Evolutionary conservation across 2,329 filamentous ascomycete genomes (phyloP).

Genomic region (Colletotrichum destructivum): DNA sequence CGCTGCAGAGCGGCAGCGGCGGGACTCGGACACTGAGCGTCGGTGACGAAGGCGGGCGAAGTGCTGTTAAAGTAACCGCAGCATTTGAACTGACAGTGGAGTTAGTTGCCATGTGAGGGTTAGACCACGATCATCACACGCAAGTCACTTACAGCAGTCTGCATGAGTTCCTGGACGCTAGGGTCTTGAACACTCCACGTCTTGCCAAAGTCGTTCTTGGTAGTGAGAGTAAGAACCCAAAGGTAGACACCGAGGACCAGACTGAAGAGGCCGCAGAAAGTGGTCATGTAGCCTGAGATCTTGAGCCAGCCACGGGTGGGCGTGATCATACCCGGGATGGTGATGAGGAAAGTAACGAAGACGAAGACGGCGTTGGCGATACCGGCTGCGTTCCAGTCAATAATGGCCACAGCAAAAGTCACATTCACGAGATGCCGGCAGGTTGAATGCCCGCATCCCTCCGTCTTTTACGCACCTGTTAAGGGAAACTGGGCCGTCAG

Average conservation of each 20-base stretch:
- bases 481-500: conserved; percentile 69
- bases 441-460: not conserved
- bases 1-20: conserved; percentile 78
- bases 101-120: conserved; percentile 43
- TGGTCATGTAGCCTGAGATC: conserved; percentile 75
- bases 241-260: conserved; percentile 76
- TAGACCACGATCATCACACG: not conserved
- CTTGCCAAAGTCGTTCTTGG: conserved; percentile 72
- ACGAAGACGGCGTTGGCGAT: conserved; percentile 82
- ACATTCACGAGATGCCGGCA: not conserved
- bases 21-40: conserved; percentile 77
- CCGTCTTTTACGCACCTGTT: conserved; percentile 53
- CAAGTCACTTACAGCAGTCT: conserved; percentile 71
- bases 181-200: conserved; percentile 74
- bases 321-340: conserved; percentile 80
- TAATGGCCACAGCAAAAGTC: not conserved
- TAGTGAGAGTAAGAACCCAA: conserved; percentile 82
- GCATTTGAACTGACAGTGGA: conserved; percentile 76
- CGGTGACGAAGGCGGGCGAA: conserved; percentile 79
- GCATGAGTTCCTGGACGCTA: conserved; percentile 76
- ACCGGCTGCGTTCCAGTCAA: conserved; percentile 65
- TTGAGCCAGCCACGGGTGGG: conserved; percentile 80
- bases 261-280: conserved; percentile 75
- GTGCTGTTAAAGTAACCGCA: conserved; percentile 85
- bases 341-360: conserved; percentile 78